A percentile compares a stretch with the other conserved stretches of the same genome.
These are phyloP conservation scores for Cinnamomum chago DNA, from an alignment of 164 flowering plant genomes.

Conservation along the genomic window DNA sequence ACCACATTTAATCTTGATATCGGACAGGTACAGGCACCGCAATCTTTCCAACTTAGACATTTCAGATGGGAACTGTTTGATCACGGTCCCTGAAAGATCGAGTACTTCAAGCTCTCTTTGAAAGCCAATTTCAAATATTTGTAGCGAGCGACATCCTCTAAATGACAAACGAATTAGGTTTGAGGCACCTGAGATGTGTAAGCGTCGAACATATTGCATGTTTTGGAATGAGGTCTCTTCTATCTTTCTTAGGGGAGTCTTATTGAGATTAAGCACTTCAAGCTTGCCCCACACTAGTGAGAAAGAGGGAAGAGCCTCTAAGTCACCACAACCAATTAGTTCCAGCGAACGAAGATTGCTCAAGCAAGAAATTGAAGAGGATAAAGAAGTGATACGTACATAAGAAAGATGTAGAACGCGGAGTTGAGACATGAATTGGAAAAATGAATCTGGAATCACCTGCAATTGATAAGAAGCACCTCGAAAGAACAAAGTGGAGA, in stretches of 20 bases:
- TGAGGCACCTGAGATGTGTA: not conserved
- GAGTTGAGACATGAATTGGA: not conserved
- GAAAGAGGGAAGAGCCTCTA: not conserved
- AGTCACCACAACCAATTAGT: not conserved
- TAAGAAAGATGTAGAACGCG: not conserved
- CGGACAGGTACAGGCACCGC: no score
- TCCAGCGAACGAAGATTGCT: not conserved
- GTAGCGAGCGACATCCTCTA: not conserved
- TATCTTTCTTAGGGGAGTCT: not conserved
- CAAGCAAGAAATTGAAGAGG: not conserved
- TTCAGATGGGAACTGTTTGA: not conserved
- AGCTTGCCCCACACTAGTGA: not conserved
- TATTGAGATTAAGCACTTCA: not conserved
- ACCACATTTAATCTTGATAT: not conserved
- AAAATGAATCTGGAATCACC: not conserved
- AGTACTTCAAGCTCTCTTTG: not conserved
- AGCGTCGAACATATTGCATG: no score
- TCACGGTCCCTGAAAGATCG: not conserved
- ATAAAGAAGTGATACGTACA: not conserved
- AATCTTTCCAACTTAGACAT: no score
- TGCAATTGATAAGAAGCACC: not conserved
- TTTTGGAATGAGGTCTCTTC: not conserved
- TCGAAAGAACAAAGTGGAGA: not conserved
- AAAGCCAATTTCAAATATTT: not conserved
- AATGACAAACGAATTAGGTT: not conserved